Evolutionary conservation across 2,329 filamentous ascomycete species (phyloP), one percentile per base, ranked within the genome.

Genomic region (Xylariomycetidae sp.): DNA sequence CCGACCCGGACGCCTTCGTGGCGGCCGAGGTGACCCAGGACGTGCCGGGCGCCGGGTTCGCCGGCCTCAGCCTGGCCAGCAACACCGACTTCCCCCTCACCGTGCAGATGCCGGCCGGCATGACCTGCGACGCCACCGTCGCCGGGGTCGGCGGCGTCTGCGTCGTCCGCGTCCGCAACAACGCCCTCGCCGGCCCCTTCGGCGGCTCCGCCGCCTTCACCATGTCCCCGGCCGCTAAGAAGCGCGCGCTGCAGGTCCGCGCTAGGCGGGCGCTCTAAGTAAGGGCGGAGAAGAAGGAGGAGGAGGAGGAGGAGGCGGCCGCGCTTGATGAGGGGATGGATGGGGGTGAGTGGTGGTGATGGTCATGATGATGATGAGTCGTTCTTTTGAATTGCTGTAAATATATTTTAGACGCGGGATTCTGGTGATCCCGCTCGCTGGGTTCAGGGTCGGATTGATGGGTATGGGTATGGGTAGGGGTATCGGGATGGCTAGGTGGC

Each of bases 131-230:
- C 18, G 79, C 67, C 35, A 65, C 63, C 26, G 72, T 72, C 6
- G 78, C 68, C 32, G 76, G 74, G 17, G 77, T 68, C 10, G 48
- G 63, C 39, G 76, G 77, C 48, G 77, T 83, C 47, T 84, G 79
- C 61, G 59, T 83, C 37, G 76, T 79, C 19, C 72, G 77, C 38
- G 63, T 83, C 37, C 70, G 75, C 52, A 84, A 84, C 62, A 48
- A 57, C 4, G 73, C 79, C 10, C 58, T 68, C 13, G 76, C 78
- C 8, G 78, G 78, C 5, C 79, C 79, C 15, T 83, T 84, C 43
- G 79, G 79, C 49, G 79, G 79, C 33, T 76, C 74, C 10, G 76
- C 68, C 19, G 78, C 76, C 19, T 82, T 83, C 56, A 81, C 76
- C 1, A 74, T 79, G 67, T 68, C 65, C 35, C 35, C 68, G 10